These are phyloP conservation scores for Erysiphe pulchra DNA, from an alignment of 2,329 filamentous ascomycete genomes.

Conservation along the genomic window DNA sequence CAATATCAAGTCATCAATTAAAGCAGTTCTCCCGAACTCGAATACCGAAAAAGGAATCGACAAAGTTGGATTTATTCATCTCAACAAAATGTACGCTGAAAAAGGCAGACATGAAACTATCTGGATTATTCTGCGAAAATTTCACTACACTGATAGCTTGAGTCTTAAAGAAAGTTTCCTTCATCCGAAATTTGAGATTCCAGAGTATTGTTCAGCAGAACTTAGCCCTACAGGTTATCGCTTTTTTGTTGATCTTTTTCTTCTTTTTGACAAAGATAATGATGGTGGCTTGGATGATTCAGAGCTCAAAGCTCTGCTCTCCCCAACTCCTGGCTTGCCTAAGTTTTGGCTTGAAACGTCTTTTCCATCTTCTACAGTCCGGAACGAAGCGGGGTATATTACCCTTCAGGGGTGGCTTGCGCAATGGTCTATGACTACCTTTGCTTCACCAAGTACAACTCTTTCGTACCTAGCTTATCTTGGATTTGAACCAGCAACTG, in stretches of 20 bases:
- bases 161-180: constrained; percentile 79
- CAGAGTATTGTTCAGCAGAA: constrained; percentile 76
- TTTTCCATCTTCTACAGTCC: constrained; percentile 81
- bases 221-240: constrained; percentile 83
- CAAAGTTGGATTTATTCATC: constrained; percentile 55
- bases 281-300: constrained; percentile 76
- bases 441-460: constrained; percentile 82
- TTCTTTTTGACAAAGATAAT: constrained; percentile 91
- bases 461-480: constrained; percentile 90
- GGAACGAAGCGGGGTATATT: constrained; percentile 84
- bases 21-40: constrained; percentile 36
- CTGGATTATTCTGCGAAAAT: constrained; percentile 87
- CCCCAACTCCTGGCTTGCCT: constrained; percentile 75
- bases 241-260: constrained; percentile 90
- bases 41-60: constrained; percentile 50
- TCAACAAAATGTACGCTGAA: constrained; percentile 92
- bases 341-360: constrained; percentile 66
- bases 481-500: constrained; percentile 66
- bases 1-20: constrained; percentile 76
- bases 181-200: constrained; percentile 82
- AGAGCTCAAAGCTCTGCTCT: constrained; percentile 69
- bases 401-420: constrained; percentile 94
- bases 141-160: constrained; percentile 87
- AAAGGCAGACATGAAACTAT: constrained; percentile 96
- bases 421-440: constrained; percentile 99